Conservation (phyloP, 768 basidiomycete species). For the Fibroporia radiculosa region DNA sequence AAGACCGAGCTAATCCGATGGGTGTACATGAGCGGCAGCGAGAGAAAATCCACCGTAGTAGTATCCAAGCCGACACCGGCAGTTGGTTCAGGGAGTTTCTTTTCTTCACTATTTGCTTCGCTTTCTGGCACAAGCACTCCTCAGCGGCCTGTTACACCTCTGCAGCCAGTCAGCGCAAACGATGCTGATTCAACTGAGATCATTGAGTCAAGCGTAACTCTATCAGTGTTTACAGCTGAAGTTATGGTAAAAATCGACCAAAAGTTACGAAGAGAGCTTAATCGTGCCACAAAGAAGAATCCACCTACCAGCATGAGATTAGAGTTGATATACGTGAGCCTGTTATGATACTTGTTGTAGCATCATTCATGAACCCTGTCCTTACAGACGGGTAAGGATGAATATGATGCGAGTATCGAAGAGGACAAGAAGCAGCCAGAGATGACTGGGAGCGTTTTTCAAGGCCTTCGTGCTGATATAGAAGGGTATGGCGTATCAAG, state of each 20-base stretch:
- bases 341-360: background rate
- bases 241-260: constrained; percentile 57
- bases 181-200: constrained; percentile 19
- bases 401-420: constrained; percentile 64
- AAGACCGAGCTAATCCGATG: constrained; percentile 75
- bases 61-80: constrained; percentile 10
- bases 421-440: constrained; percentile 56
- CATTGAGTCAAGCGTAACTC: constrained; percentile 45
- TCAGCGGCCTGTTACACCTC: constrained; percentile 23
- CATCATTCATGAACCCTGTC: background rate
- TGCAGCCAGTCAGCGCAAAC: constrained; percentile 29
- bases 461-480: constrained; percentile 79
- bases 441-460: constrained; percentile 74
- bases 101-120: constrained; percentile 32
- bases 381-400: constrained; percentile 68
- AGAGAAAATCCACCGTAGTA: constrained; percentile 40
- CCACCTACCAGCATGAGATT: constrained; percentile 71
- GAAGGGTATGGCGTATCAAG: constrained; percentile 48
- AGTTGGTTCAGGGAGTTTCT: constrained; percentile 25
- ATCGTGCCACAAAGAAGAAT: constrained; percentile 92
- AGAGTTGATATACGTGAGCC: constrained; percentile 75
- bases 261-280: constrained; percentile 65
- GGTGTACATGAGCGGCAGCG: constrained; percentile 61
- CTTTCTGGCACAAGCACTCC: constrained; percentile 24
- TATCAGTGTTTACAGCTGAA: constrained; percentile 61